Evolutionary conservation across 2,329 filamentous ascomycete genomes (phyloP).

Genomic region (Colletotrichum australisinense): DNA sequence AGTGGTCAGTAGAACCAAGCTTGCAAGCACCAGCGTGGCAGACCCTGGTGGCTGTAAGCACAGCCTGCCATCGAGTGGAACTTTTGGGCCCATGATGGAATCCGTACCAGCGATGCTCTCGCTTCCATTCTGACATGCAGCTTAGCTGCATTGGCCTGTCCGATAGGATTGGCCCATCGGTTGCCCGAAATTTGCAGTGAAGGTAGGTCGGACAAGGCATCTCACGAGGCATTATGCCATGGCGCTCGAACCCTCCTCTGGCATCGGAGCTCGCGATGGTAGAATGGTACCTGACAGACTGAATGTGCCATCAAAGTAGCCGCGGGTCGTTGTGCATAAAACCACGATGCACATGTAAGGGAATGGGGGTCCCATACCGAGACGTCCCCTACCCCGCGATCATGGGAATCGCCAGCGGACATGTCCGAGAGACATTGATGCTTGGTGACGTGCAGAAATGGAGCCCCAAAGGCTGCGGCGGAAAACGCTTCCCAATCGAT

Average conservation of each 20-base stretch:
- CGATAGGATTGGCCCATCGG: constrained; percentile 11
- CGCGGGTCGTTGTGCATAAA: constrained; percentile 11
- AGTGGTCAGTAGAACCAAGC: constrained; percentile 9
- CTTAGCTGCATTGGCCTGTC: constrained; percentile 8
- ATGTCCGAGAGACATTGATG: constrained; percentile 12
- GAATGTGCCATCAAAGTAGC: not conserved
- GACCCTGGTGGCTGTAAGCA: constrained; percentile 21
- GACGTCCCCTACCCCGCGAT: not conserved
- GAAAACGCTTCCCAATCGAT: not conserved
- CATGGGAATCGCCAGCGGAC: constrained; percentile 9
- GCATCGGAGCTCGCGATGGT: constrained; percentile 26
- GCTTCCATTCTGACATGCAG: constrained; percentile 29
- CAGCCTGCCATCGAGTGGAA: constrained; percentile 31
- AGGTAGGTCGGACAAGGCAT: constrained; percentile 15
- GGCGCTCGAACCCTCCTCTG: not conserved
- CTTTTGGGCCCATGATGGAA: constrained; percentile 7
- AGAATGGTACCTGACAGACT: not conserved
- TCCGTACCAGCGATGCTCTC: constrained; percentile 14
- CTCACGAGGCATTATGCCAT: constrained; percentile 19
- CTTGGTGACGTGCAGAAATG: not conserved
- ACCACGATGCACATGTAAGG: not conserved
- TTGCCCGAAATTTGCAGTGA: constrained; percentile 12
- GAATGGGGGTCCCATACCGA: not conserved
- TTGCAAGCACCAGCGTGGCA: not conserved
- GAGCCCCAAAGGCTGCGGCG: not conserved